Conservation (phyloP, 108 stramenopile genomes). For the Nitzschia sp. region DNA sequence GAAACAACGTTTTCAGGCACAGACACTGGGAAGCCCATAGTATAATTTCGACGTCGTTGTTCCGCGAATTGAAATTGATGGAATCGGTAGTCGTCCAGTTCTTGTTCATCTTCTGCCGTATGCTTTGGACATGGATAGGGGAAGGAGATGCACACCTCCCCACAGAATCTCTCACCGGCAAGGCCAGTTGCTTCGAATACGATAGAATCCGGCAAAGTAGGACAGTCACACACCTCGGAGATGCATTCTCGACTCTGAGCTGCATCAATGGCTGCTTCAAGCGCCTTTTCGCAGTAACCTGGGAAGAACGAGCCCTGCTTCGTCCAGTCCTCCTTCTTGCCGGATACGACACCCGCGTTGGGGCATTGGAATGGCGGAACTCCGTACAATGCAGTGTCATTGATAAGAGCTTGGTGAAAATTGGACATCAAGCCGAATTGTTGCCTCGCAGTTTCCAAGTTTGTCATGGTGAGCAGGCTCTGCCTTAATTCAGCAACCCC, state of each 20-base stretch:
- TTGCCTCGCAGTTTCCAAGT: background rate
- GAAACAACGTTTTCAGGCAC: background rate
- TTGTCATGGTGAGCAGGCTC: background rate
- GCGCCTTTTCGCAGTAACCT: background rate
- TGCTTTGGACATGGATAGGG: background rate
- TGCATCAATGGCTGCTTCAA: background rate
- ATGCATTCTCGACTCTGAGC: background rate
- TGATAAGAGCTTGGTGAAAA: background rate
- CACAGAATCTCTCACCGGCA: background rate
- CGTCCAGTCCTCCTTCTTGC: background rate
- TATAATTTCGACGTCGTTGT: background rate
- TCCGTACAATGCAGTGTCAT: background rate
- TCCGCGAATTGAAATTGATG: background rate
- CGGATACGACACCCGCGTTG: background rate
- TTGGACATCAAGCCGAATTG: background rate
- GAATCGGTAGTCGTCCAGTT: background rate
- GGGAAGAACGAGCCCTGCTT: background rate
- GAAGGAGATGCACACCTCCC: background rate
- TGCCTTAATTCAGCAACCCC: background rate
- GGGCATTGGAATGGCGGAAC: background rate
- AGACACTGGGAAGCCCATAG: background rate
- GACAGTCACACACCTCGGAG: background rate
- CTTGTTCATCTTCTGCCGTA: background rate
- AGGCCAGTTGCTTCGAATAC: background rate
- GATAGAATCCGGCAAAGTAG: background rate